These are phyloP conservation scores for Suhomyces coccinellae DNA, from an alignment of 1,139 yeast genomes.

Conservation along the genomic window DNA sequence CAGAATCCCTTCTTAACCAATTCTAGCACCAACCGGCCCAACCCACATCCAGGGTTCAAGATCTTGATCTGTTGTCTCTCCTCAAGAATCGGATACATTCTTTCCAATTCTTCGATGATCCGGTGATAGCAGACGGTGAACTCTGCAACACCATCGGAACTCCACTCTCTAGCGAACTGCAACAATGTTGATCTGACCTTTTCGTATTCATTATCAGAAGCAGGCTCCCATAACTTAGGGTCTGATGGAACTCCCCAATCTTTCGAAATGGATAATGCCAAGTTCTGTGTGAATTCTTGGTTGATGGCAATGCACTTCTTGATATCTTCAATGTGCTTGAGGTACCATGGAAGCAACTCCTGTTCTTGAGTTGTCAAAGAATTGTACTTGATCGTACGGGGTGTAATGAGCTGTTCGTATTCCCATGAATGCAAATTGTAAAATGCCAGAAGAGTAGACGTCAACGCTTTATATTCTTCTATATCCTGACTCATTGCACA, in stretches of 20 bases:
- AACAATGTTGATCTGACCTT: conserved; percentile 62
- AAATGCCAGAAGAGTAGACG: conserved; percentile 41
- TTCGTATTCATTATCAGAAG: conserved; percentile 51
- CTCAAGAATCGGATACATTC: conserved; percentile 40
- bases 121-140: conserved; percentile 47
- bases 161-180: conserved; percentile 79
- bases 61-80: conserved; percentile 45
- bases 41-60: conserved; percentile 81
- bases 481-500: conserved; percentile 21
- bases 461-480: conserved; percentile 41
- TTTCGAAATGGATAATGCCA: conserved; percentile 49
- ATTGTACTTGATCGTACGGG: conserved; percentile 31
- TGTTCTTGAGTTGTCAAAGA: conserved; percentile 43
- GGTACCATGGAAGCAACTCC: conserved; percentile 53
- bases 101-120: conserved; percentile 47
- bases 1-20: conserved; percentile 65
- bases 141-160: conserved; percentile 58
- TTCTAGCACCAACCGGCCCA: conserved; percentile 77
- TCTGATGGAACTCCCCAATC: conserved; percentile 55
- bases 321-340: conserved; percentile 44
- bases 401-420: conserved; percentile 35
- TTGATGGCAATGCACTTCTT: conserved; percentile 51
- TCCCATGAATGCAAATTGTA: conserved; percentile 38
- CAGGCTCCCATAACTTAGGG: conserved; percentile 47
- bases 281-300: conserved; percentile 43